Evolutionary conservation across 257 asterid species (phyloP).

Genomic region (Gentiana dahurica): DNA sequence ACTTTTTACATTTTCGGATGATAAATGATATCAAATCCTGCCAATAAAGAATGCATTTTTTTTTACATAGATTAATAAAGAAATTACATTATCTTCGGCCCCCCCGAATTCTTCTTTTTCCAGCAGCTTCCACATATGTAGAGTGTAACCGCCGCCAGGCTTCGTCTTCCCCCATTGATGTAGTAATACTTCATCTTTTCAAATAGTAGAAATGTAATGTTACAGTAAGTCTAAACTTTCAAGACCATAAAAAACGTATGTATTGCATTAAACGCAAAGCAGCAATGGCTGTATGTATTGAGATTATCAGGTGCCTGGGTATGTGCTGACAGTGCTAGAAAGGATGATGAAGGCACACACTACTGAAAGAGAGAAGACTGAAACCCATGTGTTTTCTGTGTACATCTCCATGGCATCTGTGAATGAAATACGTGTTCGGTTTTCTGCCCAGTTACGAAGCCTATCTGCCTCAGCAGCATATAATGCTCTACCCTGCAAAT

Average conservation of each 20-base stretch:
- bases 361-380: conserved; percentile 88
- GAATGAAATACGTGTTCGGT: conserved; percentile 79
- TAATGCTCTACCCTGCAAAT: conserved; percentile 78
- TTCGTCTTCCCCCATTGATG: neutral
- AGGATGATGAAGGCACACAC: conserved; percentile 92
- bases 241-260: too few species aligned
- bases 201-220: too few species aligned
- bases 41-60: too few species aligned
- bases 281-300: neutral
- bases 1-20: too few species aligned
- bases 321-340: conserved; percentile 62
- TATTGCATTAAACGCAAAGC: neutral
- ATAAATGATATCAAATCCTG: too few species aligned
- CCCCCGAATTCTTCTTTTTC: neutral
- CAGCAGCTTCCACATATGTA: neutral
- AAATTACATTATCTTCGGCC: too few species aligned
- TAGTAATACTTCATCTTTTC: too few species aligned
- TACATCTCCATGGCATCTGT: conserved; percentile 99
- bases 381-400: conserved; percentile 90
- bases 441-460: conserved; percentile 96
- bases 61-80: too few species aligned
- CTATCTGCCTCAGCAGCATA: conserved; percentile 98
- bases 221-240: too few species aligned
- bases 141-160: neutral
- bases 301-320: conserved; percentile 40